phyloP scores from a whole-genome alignment of 179 eudicot genomes.

The Carnegiea gigantea region DNA sequence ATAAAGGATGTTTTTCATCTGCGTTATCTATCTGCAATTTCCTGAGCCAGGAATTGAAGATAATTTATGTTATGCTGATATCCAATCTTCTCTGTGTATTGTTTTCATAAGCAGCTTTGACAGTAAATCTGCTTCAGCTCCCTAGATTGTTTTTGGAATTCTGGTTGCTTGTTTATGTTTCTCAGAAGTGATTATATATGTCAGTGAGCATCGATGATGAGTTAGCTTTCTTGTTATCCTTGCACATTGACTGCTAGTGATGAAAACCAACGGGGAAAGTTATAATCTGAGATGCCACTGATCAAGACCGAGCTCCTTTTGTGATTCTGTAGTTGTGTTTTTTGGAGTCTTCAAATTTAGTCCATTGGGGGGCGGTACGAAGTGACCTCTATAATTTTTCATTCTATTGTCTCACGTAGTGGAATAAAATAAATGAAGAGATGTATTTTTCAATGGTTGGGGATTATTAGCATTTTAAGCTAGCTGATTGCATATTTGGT shows the following conservation, averaged over 20 bases:
- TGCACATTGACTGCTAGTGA: constrained; percentile 17
- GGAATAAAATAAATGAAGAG: no score
- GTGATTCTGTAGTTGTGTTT: no score
- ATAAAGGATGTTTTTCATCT: constrained; percentile 8
- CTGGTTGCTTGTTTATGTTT: neutral
- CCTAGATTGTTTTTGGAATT: no score
- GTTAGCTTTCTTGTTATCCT: constrained; percentile 12
- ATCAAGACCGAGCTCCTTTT: neutral
- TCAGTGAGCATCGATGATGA: constrained; percentile 5
- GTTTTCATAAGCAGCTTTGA: neutral
- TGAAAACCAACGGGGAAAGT: constrained; percentile 18
- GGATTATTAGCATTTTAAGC: no score
- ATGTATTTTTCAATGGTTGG: no score
- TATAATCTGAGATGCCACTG: constrained; percentile 12
- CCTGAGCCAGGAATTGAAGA: constrained; percentile 3
- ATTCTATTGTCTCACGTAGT: no score
- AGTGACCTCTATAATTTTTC: no score
- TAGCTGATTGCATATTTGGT: no score
- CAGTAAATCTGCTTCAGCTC: no score
- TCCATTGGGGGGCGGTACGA: no score
- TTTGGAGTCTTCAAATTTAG: no score
- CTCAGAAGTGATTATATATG: neutral
- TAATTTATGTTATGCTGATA: neutral
- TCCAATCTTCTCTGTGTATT: neutral
- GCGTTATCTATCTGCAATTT: constrained; percentile 19